Conservation (phyloP, 495 filamentous ascomycete species). For the Tuber aestivum region DNA sequence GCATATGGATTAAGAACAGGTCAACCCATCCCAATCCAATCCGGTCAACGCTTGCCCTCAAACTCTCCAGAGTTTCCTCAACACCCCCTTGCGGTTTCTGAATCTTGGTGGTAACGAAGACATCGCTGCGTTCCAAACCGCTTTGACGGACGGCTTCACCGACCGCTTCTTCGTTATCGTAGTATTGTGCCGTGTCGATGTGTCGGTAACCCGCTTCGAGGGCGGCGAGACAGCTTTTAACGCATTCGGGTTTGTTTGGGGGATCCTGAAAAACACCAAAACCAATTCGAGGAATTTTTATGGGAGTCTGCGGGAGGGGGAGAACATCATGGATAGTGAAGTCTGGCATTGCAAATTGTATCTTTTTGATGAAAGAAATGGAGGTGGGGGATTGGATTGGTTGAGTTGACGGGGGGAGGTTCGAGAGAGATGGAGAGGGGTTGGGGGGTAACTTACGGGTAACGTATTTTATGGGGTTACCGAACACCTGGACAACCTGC, state of each 20-base stretch:
- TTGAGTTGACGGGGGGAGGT: neutral
- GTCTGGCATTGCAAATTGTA: slow-evolving; percentile 33
- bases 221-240: slow-evolving; percentile 56
- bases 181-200: slow-evolving; percentile 69
- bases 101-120: slow-evolving; percentile 67
- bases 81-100: slow-evolving; percentile 52
- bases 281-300: slow-evolving; percentile 61
- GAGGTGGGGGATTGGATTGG: neutral
- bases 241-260: slow-evolving; percentile 45
- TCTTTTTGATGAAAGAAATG: slow-evolving; percentile 6
- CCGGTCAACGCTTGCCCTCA: slow-evolving; percentile 57
- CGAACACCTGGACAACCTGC: too few relatives aligned
- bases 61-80: slow-evolving; percentile 55
- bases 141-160: slow-evolving; percentile 56
- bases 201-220: slow-evolving; percentile 61
- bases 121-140: slow-evolving; percentile 51
- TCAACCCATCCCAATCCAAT: slow-evolving; percentile 62
- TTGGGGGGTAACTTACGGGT: neutral
- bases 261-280: slow-evolving; percentile 66
- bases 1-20: slow-evolving; percentile 63
- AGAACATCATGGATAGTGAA: slow-evolving; percentile 51
- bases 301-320: slow-evolving; percentile 52
- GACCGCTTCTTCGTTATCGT: slow-evolving; percentile 62
- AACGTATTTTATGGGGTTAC: too few relatives aligned
- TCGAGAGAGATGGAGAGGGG: neutral